Conservation (phyloP, 2,329 filamentous ascomycete species). For the Huntiella moniliformis region DNA sequence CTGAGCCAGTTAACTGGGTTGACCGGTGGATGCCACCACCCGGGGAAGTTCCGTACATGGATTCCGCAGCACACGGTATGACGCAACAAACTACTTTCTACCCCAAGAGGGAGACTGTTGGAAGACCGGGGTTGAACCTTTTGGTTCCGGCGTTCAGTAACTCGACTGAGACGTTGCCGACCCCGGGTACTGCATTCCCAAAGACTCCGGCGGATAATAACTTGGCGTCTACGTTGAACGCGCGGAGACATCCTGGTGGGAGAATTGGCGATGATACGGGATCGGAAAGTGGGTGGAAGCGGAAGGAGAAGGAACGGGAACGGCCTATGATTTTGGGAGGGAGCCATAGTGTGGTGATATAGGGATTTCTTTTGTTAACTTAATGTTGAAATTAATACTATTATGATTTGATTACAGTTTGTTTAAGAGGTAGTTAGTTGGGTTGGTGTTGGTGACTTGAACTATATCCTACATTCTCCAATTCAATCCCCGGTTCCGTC, state of each 20-base stretch:
- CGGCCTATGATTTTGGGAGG: constrained; percentile 8
- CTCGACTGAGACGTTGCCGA: constrained; percentile 9
- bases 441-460: not conserved
- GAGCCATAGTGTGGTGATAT: constrained; percentile 5
- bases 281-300: not conserved
- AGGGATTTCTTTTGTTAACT: constrained; percentile 1
- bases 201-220: constrained; percentile 9
- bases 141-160: constrained; percentile 10
- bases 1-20: constrained; percentile 8
- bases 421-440: not conserved
- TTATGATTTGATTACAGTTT: not conserved
- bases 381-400: not conserved
- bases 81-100: not conserved
- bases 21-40: constrained; percentile 11
- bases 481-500: constrained; percentile 27
- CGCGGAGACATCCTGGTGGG: not conserved
- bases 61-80: not conserved
- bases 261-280: not conserved
- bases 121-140: constrained; percentile 8
- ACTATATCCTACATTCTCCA: constrained; percentile 24
- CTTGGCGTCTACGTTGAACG: not conserved
- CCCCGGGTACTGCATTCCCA: constrained; percentile 7
- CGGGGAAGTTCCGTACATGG: not conserved
- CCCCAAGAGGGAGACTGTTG: not conserved
- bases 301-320: not conserved